phyloP scores from a whole-genome alignment of 2,329 filamentous ascomycete genomes.

The Penicillium polonicum region DNA sequence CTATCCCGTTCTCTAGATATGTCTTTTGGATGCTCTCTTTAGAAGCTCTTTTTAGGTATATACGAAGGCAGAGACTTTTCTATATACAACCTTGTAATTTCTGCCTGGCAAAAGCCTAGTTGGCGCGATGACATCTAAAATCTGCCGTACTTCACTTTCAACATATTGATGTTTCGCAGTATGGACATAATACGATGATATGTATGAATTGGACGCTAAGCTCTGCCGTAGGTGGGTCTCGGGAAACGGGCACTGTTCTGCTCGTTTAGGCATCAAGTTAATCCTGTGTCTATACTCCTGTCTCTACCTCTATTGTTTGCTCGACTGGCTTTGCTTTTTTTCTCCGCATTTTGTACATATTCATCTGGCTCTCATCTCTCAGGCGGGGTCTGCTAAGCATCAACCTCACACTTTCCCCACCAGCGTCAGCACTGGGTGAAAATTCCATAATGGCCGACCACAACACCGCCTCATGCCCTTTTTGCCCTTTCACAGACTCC shows the following conservation, averaged over 20 bases:
- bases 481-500: slow-evolving; percentile 45
- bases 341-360: slow-evolving; percentile 1
- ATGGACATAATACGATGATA: background rate
- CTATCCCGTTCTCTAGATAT: too few species aligned
- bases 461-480: slow-evolving; percentile 40
- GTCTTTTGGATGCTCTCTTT: too few species aligned
- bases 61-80: too few species aligned
- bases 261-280: slow-evolving; percentile 8
- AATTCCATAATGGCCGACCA: slow-evolving; percentile 21
- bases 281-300: background rate
- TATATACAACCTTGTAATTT: too few species aligned
- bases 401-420: background rate
- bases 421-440: background rate
- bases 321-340: background rate
- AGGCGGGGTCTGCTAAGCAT: background rate
- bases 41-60: too few species aligned
- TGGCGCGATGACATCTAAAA: too few species aligned
- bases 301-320: background rate
- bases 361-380: background rate
- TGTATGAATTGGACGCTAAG: background rate
- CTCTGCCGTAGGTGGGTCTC: slow-evolving; percentile 1
- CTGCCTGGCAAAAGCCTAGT: too few species aligned
- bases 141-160: too few species aligned
- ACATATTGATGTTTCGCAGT: too few species aligned
- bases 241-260: background rate